These are phyloP conservation scores for Claviceps sp. DNA, from an alignment of 2,329 filamentous ascomycete genomes.

Conservation along the genomic window DNA sequence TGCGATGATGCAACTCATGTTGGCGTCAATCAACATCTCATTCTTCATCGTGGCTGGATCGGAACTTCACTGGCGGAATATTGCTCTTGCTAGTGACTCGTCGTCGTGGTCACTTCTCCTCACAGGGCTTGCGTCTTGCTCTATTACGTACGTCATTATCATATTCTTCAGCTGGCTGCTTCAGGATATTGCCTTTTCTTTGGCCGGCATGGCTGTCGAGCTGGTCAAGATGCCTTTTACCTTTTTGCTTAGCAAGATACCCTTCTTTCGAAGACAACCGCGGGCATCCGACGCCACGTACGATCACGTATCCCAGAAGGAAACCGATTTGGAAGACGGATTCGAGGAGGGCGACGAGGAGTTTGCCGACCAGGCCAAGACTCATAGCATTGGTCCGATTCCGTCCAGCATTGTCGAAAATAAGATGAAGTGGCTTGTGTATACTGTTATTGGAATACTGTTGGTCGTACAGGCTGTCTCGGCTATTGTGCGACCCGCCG, in stretches of 20 bases:
- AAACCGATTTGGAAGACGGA: conserved; percentile 7
- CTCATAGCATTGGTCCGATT: background rate
- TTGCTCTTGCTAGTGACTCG: conserved; percentile 13
- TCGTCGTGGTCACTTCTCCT: conserved; percentile 14
- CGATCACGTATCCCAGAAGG: conserved; percentile 8
- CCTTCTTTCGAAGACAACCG: conserved; percentile 2
- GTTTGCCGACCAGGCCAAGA: conserved; percentile 1
- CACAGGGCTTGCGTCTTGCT: conserved; percentile 13
- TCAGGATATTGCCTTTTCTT: conserved; percentile 12
- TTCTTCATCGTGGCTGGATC: conserved; percentile 19
- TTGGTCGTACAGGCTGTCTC: conserved; percentile 14
- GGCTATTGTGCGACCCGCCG: conserved; percentile 16
- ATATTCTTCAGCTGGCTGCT: conserved; percentile 9
- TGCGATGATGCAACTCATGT: conserved; percentile 11
- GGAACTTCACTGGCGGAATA: conserved; percentile 18
- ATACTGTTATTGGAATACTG: conserved; percentile 12
- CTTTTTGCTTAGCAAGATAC: conserved; percentile 7
- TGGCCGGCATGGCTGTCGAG: conserved; percentile 10
- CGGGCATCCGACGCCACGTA: conserved; percentile 1
- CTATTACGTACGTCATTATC: conserved; percentile 6
- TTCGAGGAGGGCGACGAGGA: conserved; percentile 5
- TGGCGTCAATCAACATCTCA: conserved; percentile 13
- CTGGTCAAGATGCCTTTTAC: conserved; percentile 10
- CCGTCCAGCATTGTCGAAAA: background rate
- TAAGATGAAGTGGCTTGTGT: conserved; percentile 5